phyloP scores from a whole-genome alignment of 2,329 filamentous ascomycete species.

The Dothiorella sarmentorum region DNA sequence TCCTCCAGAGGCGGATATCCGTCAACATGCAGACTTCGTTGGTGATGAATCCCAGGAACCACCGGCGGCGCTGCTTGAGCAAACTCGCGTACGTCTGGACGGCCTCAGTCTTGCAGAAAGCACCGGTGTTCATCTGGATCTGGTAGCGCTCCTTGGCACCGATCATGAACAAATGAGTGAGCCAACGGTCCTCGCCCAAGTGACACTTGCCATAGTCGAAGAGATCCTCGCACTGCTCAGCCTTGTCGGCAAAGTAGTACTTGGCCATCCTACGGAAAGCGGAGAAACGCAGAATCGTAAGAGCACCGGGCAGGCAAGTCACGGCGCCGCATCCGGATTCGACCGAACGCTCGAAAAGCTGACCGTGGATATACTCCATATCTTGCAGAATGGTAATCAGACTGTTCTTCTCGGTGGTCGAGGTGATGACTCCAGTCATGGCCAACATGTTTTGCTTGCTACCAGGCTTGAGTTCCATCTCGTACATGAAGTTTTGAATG shows the following conservation, averaged over 20 bases:
- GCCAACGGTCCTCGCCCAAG: slow-evolving; percentile 91
- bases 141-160: slow-evolving; percentile 89
- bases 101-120: slow-evolving; percentile 97
- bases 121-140: slow-evolving; percentile 95
- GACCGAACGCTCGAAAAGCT: slow-evolving; percentile 91
- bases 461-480: slow-evolving; percentile 95
- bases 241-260: slow-evolving; percentile 97
- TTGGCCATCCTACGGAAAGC: slow-evolving; percentile 96
- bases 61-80: slow-evolving; percentile 89
- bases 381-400: slow-evolving; percentile 91
- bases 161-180: slow-evolving; percentile 99
- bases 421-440: slow-evolving; percentile 97
- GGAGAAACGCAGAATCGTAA: slow-evolving; percentile 93
- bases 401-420: slow-evolving; percentile 82
- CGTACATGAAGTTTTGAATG: slow-evolving; percentile 96
- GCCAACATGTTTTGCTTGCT: slow-evolving; percentile 91
- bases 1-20: slow-evolving; percentile 84
- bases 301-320: slow-evolving; percentile 89
- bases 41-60: slow-evolving; percentile 96
- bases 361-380: slow-evolving; percentile 97
- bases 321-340: slow-evolving; percentile 93
- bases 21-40: slow-evolving; percentile 99
- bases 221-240: slow-evolving; percentile 89
- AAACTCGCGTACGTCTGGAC: slow-evolving; percentile 83
- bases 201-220: slow-evolving; percentile 98